Conservation (phyloP, 2,329 filamentous ascomycete species). For the Cadophora sp. region DNA sequence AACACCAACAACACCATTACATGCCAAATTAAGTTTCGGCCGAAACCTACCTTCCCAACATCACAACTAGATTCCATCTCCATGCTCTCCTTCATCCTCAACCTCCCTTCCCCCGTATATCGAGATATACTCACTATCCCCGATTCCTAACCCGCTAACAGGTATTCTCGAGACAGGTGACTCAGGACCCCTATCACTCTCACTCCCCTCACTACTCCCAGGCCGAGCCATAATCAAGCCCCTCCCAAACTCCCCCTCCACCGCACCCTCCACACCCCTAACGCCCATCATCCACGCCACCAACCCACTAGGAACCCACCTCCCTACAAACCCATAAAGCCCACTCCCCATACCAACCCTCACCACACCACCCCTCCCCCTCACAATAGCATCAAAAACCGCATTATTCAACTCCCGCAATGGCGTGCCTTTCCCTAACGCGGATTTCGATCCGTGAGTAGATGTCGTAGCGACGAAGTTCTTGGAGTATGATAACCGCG, state of each 20-base stretch:
- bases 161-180: conserved; percentile 18
- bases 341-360: conserved; percentile 85
- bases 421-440: conserved; percentile 56
- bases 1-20: background rate
- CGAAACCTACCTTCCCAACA: background rate
- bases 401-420: conserved; percentile 83
- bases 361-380: conserved; percentile 62
- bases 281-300: conserved; percentile 96
- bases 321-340: conserved; percentile 84
- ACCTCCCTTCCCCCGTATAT: conserved; percentile 32
- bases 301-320: conserved; percentile 76
- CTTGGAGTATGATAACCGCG: conserved; percentile 65
- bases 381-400: conserved; percentile 87
- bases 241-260: conserved; percentile 28
- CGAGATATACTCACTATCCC: conserved; percentile 41
- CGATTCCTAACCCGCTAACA: conserved; percentile 27
- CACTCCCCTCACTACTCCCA: conserved; percentile 25
- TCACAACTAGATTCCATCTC: background rate
- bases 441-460: conserved; percentile 44
- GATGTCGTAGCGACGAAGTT: conserved; percentile 65
- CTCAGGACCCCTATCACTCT: conserved; percentile 30
- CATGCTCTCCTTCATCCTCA: conserved; percentile 12
- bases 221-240: conserved; percentile 15
- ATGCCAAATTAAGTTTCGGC: background rate
- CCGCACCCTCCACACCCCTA: conserved; percentile 54